A percentile compares a stretch with the other conserved stretches of the same genome.
These are phyloP conservation scores for Cucurbita moschata DNA, from an alignment of 306 rosid species.

Conservation along the genomic window DNA sequence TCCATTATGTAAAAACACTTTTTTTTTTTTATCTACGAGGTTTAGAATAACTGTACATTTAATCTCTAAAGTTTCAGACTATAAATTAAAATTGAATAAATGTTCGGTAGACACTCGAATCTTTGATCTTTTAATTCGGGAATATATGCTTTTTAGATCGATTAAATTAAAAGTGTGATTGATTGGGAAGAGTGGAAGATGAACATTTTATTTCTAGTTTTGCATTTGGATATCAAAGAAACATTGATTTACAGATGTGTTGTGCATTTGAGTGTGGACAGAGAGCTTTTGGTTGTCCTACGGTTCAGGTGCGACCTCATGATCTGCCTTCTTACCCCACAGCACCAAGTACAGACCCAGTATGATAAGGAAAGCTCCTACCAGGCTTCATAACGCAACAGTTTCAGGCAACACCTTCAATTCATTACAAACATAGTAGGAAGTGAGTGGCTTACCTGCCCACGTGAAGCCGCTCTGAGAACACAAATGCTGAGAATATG, in stretches of 20 bases:
- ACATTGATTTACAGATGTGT: background rate
- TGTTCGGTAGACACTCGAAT: no score
- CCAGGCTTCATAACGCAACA: slow-evolving; percentile 6
- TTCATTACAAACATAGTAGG: background rate
- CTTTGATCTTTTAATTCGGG: no score
- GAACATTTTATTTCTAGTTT: no score
- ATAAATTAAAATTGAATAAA: no score
- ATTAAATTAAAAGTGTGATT: no score
- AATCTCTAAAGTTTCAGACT: no score
- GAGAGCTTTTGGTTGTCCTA: background rate
- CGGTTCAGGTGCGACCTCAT: background rate
- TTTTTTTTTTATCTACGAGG: no score
- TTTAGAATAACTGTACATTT: no score
- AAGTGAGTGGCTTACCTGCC: slow-evolving; percentile 12
- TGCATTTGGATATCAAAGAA: no score
- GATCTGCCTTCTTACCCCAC: slow-evolving; percentile 20
- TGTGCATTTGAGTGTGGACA: background rate
- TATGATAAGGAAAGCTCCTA: slow-evolving; percentile 17
- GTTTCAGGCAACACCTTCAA: background rate
- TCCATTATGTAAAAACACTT: no score
- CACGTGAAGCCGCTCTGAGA: slow-evolving; percentile 18
- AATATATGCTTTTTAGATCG: no score
- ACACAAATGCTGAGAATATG: slow-evolving; percentile 15
- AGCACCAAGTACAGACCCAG: slow-evolving; percentile 19
- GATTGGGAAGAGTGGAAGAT: no score